Conservation (phyloP, 805 yeast species). For the Ogataea zsoltii region DNA sequence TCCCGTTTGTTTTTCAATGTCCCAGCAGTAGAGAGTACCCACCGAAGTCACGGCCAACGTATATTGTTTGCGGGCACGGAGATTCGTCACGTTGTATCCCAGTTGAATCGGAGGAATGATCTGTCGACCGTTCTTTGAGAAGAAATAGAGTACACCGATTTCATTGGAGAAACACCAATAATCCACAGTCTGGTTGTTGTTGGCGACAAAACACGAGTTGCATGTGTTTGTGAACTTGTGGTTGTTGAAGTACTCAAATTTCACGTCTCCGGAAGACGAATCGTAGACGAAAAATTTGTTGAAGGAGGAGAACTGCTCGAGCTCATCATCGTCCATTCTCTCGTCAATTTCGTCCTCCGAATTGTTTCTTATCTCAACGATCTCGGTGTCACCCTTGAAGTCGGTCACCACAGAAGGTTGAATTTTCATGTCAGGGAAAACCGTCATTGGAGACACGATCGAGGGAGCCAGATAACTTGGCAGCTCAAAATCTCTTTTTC, state of each 20-base stretch:
- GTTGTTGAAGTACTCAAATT: conserved; percentile 44
- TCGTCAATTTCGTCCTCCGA: conserved; percentile 31
- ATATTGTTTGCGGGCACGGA: conserved; percentile 36
- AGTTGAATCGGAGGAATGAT: conserved; percentile 51
- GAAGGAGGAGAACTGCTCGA: conserved; percentile 38
- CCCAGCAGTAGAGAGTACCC: conserved; percentile 55
- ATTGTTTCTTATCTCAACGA: conserved; percentile 31
- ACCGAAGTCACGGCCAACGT: conserved; percentile 48
- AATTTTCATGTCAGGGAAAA: conserved; percentile 30
- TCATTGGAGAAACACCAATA: conserved; percentile 61
- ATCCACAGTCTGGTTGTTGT: conserved; percentile 46
- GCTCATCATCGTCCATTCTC: conserved; percentile 28
- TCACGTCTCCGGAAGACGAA: conserved; percentile 27
- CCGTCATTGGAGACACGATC: conserved; percentile 27
- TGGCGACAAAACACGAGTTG: conserved; percentile 33
- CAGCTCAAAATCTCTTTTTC: conserved; percentile 37
- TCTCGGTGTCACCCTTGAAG: conserved; percentile 9
- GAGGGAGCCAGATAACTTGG: conserved; percentile 30
- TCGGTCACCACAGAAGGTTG: conserved; percentile 34
- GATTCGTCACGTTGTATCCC: conserved; percentile 45
- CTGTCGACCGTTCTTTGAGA: conserved; percentile 47
- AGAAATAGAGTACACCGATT: conserved; percentile 52
- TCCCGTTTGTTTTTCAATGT: conserved; percentile 36
- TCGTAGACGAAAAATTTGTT: conserved; percentile 21
- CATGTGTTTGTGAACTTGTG: conserved; percentile 40